Base-by-base conservation (phyloP, 1,139 yeast genomes). In the Yamadazyma triangularis region DNA sequence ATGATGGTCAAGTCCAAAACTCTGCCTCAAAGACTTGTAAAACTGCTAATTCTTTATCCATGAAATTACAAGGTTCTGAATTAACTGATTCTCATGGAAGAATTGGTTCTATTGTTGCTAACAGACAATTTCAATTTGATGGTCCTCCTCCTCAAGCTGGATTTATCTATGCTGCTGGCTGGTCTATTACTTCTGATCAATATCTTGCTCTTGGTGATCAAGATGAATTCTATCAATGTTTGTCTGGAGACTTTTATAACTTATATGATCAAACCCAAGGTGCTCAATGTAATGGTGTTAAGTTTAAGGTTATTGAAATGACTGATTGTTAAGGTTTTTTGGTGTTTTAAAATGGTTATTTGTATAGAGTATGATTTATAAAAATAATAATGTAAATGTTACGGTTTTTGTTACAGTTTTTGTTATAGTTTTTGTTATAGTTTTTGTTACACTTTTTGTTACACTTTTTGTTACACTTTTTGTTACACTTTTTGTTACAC, bases 121-220 rank as follows among this genome's bases (percentile, higher is more conserved):
- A 81, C 80, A 76, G 82, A 68, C 91, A 82, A 70, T 81, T 82
- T 81, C 91, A 82, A 69, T 82, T 82, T 51, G 91, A 82, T 56
- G 91, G 91, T 59, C 93, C 91, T 48, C 88, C 89, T 63, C 91
- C 91, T 51, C 93, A 83, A 72, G 89, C 91, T 38, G 93, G 93
- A 61, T 73, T 88, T 48, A 78, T 83, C 61, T 82, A 79, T 63
- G 93, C 93, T 53, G 85, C 78, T 39, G 93, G 93, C 45, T 84
- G 93, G 93, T 70, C 84, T 30, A 61, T 81, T 48, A 70, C 80
- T 36, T 18, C 20, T 18, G 81, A 76, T 33, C 87, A 87, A 48
- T 55, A 66, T 67, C 74, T 84, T 56, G 85, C 86, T 38, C 64
- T 83, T 45, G 91, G 91, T 64, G 64, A 68, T 60, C 53, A 58